Conservation (phyloP, 2,329 filamentous ascomycete genomes). For the Madurella fahalii region DNA sequence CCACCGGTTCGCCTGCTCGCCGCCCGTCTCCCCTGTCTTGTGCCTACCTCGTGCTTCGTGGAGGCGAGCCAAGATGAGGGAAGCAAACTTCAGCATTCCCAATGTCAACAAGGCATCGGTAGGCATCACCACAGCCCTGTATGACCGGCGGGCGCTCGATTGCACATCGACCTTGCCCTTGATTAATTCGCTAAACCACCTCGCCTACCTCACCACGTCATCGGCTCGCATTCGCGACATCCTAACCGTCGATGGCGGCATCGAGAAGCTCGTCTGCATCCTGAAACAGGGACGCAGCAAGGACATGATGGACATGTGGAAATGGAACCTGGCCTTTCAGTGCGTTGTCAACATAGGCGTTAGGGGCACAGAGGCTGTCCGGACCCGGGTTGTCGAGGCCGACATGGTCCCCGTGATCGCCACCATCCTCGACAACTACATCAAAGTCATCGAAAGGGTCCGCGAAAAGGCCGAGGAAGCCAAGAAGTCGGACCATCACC, state of each 20-base stretch:
- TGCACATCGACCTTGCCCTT: conserved; percentile 96
- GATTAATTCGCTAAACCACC: conserved; percentile 98
- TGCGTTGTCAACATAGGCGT: conserved; percentile 99
- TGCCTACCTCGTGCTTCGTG: conserved; percentile 26
- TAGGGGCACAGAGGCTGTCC: conserved; percentile 86
- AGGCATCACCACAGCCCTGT: conserved; percentile 96
- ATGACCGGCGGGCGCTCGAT: conserved; percentile 94
- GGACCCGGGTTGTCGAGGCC: conserved; percentile 93
- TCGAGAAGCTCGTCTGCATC: conserved; percentile 94
- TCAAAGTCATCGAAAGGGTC: conserved; percentile 90
- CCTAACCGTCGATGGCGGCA: conserved; percentile 95
- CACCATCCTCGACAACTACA: conserved; percentile 97
- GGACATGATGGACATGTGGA: conserved; percentile 99
- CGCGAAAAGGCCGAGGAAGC: conserved; percentile 81
- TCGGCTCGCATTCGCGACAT: conserved; percentile 97
- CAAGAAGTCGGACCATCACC: conserved; percentile 62
- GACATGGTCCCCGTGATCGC: conserved; percentile 99
- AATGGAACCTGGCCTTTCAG: conserved; percentile 98
- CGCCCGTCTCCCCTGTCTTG: conserved; percentile 23
- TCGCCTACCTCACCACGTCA: conserved; percentile 96
- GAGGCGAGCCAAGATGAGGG: conserved; percentile 71
- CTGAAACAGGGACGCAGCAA: conserved; percentile 95
- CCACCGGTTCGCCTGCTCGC: background rate
- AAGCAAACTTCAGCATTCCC: conserved; percentile 99
- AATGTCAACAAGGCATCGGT: conserved; percentile 97